phyloP scores from a whole-genome alignment of 768 basidiomycete species.

The Pleurotus giganteus region DNA sequence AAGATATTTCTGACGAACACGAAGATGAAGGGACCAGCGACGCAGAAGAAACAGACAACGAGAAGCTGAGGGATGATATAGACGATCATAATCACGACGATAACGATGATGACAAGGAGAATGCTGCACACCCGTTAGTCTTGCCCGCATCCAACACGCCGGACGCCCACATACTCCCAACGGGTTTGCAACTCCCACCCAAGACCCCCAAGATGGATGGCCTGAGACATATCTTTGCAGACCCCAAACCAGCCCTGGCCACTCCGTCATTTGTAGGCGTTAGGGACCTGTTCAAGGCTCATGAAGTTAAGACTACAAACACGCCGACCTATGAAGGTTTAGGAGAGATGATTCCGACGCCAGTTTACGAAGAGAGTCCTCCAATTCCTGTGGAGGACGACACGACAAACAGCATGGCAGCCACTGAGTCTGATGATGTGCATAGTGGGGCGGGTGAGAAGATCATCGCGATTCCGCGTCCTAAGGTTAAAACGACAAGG shows the following conservation, averaged over 20 bases:
- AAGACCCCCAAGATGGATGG: slow-evolving; percentile 12
- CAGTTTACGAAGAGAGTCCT: not conserved
- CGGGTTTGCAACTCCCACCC: not conserved
- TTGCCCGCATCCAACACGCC: not conserved
- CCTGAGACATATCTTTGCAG: slow-evolving; percentile 4
- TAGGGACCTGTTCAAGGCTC: slow-evolving; percentile 8
- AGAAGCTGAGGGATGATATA: slow-evolving; percentile 8
- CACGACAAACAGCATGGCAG: not conserved
- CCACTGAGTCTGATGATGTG: not conserved
- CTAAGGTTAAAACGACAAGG: not conserved
- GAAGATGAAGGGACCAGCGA: slow-evolving; percentile 30
- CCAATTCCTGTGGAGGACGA: not conserved
- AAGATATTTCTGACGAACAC: slow-evolving; percentile 8
- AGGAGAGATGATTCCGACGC: slow-evolving; percentile 11
- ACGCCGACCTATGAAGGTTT: slow-evolving; percentile 14
- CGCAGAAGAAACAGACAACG: slow-evolving; percentile 24
- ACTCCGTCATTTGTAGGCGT: slow-evolving; percentile 13
- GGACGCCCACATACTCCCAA: not conserved
- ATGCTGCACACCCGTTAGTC: too few species aligned
- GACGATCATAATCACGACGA: not conserved
- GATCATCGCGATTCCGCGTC: not conserved
- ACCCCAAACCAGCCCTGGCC: not conserved
- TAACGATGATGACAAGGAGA: slow-evolving; percentile 8
- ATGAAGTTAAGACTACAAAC: not conserved
- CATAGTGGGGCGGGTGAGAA: not conserved